Evolutionary conservation across 495 filamentous ascomycete species (phyloP).

Genomic region (Coniosporium apollinis): DNA sequence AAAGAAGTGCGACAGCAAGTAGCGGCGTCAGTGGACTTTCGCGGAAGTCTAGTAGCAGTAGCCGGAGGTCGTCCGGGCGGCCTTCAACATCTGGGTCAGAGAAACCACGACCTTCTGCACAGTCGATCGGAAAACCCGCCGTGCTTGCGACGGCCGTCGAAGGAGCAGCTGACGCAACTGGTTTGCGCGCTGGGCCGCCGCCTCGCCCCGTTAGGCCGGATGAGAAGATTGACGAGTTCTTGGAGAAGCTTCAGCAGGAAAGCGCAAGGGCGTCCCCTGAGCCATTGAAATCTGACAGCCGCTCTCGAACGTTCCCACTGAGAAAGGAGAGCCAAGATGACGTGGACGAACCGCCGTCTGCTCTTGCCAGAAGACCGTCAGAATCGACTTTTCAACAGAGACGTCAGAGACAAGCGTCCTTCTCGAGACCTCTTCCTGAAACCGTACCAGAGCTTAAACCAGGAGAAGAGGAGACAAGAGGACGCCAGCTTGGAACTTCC

Average conservation of each 20-base stretch:
- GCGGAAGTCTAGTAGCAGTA: constrained; percentile 13
- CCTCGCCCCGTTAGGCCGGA: constrained; percentile 8
- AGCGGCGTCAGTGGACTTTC: constrained; percentile 1
- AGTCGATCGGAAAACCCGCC: constrained; percentile 1
- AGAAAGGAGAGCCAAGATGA: constrained; percentile 13
- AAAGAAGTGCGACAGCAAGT: constrained; percentile 15
- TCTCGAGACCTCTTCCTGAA: neutral
- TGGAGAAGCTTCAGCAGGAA: constrained; percentile 15
- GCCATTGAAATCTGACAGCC: constrained; percentile 6
- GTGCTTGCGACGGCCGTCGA: constrained; percentile 1
- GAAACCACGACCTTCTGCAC: neutral
- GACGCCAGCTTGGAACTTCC: no score
- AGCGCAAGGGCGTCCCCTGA: constrained; percentile 2
- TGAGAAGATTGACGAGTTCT: constrained; percentile 18
- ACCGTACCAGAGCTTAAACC: constrained; percentile 5
- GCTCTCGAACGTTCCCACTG: constrained; percentile 15
- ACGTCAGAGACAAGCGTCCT: constrained; percentile 6
- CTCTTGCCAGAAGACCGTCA: constrained; percentile 7
- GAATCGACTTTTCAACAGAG: constrained; percentile 6
- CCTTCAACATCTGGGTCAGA: constrained; percentile 12
- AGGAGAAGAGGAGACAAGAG: neutral
- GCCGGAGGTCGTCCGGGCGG: constrained; percentile 5
- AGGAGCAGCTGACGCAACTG: no score
- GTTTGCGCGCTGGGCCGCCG: no score
- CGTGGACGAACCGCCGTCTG: constrained; percentile 1